Evolutionary conservation across 306 rosid species (phyloP), one percentile per base, ranked within the genome.

Genomic region (Fragaria iinumae): DNA sequence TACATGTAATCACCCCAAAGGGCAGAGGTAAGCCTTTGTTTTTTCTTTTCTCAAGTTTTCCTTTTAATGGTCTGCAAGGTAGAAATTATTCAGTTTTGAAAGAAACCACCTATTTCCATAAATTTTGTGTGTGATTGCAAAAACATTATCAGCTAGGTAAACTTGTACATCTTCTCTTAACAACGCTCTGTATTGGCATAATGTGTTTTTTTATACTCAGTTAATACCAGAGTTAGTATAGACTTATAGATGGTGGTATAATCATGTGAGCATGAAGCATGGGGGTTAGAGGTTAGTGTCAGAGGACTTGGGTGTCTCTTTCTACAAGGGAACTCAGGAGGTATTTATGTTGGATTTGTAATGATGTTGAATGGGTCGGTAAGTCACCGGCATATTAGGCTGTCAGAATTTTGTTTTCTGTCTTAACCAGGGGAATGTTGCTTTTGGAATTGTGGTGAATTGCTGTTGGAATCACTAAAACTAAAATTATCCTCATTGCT

Each of bases 1-100:
- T 93, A 48, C 96, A 86, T 76, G 87, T 88, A 78, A 93, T 93
- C 71, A 93, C 97, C 76, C 98, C 97, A 4, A 93, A 86, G 84
- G 98, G 97, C 68, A 88, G 98, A 88, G 97, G 98, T 90, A 76
- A 75, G 72, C 41, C n/a, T 71, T 36, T 80, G n/a, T 50, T 60
- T 62, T 1, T 29, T 9, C 53, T 9, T 60, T 6, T 25, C 13
- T 44, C 8, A n/a, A 4, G 13, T 1, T 73, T 4, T 39, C 49
- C 57, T 57, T 69, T 14, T 23, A 2, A 55, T 44, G 20, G 75
- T 52, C 59, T 50, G 49, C 32, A 32, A 38, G 57, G 32, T 18
- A 21, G 13, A 20, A 73, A 20, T 65, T 8, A 6, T 12, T 56
- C 53, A 44, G 49, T 16, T 66, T 4, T 47, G 79, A 21, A 59